These are phyloP conservation scores for Thelephora ganbajun DNA, from an alignment of 768 basidiomycete genomes.

Conservation along the genomic window DNA sequence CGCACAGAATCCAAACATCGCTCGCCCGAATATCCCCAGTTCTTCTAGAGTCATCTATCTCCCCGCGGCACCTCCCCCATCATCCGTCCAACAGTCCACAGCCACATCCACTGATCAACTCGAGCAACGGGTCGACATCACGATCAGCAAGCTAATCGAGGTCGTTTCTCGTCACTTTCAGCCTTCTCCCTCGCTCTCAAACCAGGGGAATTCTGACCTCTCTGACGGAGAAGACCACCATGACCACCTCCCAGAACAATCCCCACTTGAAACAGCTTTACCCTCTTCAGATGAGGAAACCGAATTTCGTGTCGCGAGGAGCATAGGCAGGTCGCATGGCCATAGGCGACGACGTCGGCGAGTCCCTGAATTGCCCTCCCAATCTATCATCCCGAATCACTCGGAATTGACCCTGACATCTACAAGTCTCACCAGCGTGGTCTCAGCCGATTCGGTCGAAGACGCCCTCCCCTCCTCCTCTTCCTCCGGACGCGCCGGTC, in stretches of 20 bases:
- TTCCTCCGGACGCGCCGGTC: conserved; percentile 4
- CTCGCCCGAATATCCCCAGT: conserved; percentile 1
- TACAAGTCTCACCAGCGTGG: too few species aligned
- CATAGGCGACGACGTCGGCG: too few species aligned
- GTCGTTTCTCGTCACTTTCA: conserved; percentile 21
- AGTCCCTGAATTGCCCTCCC: too few species aligned
- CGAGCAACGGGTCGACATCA: conserved; percentile 31
- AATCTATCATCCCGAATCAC: too few species aligned
- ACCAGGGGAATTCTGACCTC: conserved; percentile 13
- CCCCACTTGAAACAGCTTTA: conserved; percentile 11
- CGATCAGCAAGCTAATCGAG: conserved; percentile 38
- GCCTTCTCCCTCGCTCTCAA: conserved; percentile 2
- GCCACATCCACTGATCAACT: conserved; percentile 11
- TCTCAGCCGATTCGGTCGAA: too few species aligned
- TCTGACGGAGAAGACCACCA: conserved; percentile 19
- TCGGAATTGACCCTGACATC: too few species aligned
- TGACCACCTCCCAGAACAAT: conserved; percentile 11
- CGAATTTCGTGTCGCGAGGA: not conserved
- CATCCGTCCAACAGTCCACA: conserved; percentile 18
- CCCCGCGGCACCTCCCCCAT: conserved; percentile 23
- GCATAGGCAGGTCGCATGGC: too few species aligned
- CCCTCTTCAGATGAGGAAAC: not conserved
- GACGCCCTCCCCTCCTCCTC: conserved; percentile 3
- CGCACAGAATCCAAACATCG: conserved; percentile 2
- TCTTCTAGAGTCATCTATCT: conserved; percentile 5